Evolutionary conservation across 1,284 basidiomycete genomes (phyloP).

Genomic region (Takashimella tepidaria): DNA sequence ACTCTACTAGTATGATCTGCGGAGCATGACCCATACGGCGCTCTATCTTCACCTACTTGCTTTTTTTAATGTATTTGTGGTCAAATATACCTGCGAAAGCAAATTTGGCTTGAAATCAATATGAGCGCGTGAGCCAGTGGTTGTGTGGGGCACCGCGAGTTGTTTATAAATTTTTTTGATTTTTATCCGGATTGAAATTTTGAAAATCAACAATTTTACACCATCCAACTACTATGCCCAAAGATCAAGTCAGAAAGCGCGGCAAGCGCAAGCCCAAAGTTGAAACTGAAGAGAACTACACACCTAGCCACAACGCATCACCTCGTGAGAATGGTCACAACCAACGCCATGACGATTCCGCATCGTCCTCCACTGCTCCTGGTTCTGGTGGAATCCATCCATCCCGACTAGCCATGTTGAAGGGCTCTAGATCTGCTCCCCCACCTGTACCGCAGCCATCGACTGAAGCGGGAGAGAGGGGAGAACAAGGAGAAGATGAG

Average conservation of each 20-base stretch:
- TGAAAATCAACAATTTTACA: no score
- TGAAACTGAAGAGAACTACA: conserved; percentile 17
- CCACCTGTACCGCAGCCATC: conserved; percentile 4
- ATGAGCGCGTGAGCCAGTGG: no score
- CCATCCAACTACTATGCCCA: conserved; percentile 33
- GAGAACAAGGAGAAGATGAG: conserved; percentile 11
- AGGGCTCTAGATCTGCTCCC: conserved; percentile 18
- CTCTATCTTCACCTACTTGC: no score
- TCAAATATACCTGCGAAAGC: no score
- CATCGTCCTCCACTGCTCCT: conserved; percentile 4
- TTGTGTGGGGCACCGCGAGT: no score
- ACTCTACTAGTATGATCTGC: no score
- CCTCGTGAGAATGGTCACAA: background rate
- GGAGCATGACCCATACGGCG: no score
- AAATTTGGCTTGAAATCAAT: no score
- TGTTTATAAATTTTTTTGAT: no score
- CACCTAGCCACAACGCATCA: no score
- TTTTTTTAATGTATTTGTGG: no score
- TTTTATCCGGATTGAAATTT: no score
- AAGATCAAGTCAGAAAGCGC: conserved; percentile 46
- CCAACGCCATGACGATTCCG: background rate
- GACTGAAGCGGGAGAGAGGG: conserved; percentile 4
- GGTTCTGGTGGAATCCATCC: conserved; percentile 36
- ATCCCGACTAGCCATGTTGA: conserved; percentile 33
- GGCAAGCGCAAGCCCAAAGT: conserved; percentile 46